Base-by-base conservation (phyloP, 352 stramenopile species). In the Phytophthora kernoviae region DNA sequence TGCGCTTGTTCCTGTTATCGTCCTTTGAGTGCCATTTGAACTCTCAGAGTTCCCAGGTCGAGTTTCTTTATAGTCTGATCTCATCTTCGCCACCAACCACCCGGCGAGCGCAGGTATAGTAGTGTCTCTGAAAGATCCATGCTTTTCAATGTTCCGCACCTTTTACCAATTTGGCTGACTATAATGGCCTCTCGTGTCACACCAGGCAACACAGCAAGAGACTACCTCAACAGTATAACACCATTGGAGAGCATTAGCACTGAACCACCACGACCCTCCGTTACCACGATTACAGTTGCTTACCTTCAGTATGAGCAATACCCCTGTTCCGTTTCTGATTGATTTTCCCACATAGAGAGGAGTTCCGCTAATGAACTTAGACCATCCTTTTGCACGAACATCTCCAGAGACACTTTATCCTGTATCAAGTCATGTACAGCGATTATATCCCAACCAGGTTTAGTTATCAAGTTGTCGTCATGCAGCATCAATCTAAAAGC, bases 241-340 rank as follows among this genome's bases (percentile, higher is more conserved):
- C 6, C 9, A n/a, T 30, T 30, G 3, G 24, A 30, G 37, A 41
- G n/a, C 12, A 22, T 44, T 20, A 50, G 30, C 11, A 42, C 36
- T 32, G 4, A 45, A n/a, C 18, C 5, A 47, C 14, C 24, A 44
- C 24, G 24, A 26, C 9, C 36, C 14, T 44, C 18, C 9, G 41
- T 32, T 40, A 60, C 27, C 8, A 32, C 14, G 42, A 47, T 39
- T 20, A 12, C 18, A 26, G 4, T 15, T 14, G 14, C 43, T 42
- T 58, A 90, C 83, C 72, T 93, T 93, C 1, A 93, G 47, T 15
- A 90, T 63, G 1, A 86, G 68, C 11, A 91, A 54, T 22, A 93
- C 63, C 83, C 81, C 24, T 63, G 37, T 52, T 93, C 79, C 0
- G 70, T 77, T 26, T 84, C 73, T 40, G 69, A 70, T 27, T 68